Percentiles rank a stretch among this genome's conserved stretches.
Evolutionary conservation across 2,329 filamentous ascomycete genomes (phyloP).

Genomic region (Alternaria triticimaculans): DNA sequence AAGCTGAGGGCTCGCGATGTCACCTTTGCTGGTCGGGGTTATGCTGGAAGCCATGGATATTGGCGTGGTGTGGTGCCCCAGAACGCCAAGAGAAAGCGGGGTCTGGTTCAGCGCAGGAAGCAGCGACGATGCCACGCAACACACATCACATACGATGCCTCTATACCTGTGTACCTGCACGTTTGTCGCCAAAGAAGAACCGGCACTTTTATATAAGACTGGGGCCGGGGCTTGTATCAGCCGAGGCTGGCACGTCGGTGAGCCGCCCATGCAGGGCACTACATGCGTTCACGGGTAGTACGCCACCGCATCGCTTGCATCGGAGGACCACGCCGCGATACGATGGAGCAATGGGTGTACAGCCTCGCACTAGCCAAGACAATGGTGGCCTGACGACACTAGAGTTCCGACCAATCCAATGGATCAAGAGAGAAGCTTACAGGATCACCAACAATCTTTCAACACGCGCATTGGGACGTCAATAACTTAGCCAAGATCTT

Average conservation of each 20-base stretch:
- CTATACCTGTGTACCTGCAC: neutral
- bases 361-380: neutral
- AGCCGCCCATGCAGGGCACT: neutral
- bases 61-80: neutral
- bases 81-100: neutral
- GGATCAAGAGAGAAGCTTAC: neutral
- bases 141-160: neutral
- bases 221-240: neutral
- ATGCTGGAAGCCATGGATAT: neutral
- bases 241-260: neutral
- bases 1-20: neutral
- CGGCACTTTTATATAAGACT: neutral
- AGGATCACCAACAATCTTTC: neutral
- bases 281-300: neutral
- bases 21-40: neutral
- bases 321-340: neutral
- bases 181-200: neutral
- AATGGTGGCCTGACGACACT: neutral
- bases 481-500: neutral
- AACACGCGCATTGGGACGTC: neutral
- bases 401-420: neutral
- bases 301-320: neutral
- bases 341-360: neutral
- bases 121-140: neutral
- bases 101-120: neutral